A percentile compares a stretch with the other conserved stretches of the same genome.
phyloP scores from a whole-genome alignment of 2,329 filamentous ascomycete species.

The Colletotrichum trifolii region DNA sequence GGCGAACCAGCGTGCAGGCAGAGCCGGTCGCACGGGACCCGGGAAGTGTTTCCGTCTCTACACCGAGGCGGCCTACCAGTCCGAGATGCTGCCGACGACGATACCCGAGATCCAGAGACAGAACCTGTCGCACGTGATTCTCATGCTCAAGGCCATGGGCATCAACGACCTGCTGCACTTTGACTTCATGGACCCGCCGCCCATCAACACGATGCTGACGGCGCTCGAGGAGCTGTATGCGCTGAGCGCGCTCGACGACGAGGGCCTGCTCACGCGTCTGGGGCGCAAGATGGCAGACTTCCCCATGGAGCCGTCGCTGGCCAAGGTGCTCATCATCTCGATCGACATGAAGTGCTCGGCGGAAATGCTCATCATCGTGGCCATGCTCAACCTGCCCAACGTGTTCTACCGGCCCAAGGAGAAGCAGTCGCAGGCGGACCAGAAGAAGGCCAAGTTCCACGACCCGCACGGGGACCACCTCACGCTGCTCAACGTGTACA shows the following conservation, averaged over 20 bases:
- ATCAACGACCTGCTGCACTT: slow-evolving; percentile 98
- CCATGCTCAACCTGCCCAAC: slow-evolving; percentile 88
- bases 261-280: slow-evolving; percentile 90
- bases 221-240: slow-evolving; percentile 96
- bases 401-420: slow-evolving; percentile 98
- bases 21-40: slow-evolving; percentile 92
- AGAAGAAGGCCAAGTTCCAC: slow-evolving; percentile 98
- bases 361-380: slow-evolving; percentile 92
- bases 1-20: slow-evolving; percentile 91
- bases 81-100: slow-evolving; percentile 95
- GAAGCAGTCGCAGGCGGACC: slow-evolving; percentile 94
- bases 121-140: slow-evolving; percentile 90
- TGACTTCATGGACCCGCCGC: slow-evolving; percentile 98
- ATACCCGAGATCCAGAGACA: slow-evolving; percentile 97
- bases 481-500: slow-evolving; percentile 95
- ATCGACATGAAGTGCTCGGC: slow-evolving; percentile 92
- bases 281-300: slow-evolving; percentile 99
- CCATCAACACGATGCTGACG: slow-evolving; percentile 97
- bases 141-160: slow-evolving; percentile 99
- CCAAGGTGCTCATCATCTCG: slow-evolving; percentile 89
- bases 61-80: slow-evolving; percentile 94
- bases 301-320: slow-evolving; percentile 93
- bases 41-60: slow-evolving; percentile 97
- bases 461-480: slow-evolving; percentile 95
- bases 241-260: slow-evolving; percentile 90